Base-by-base conservation (phyloP, 2,329 filamentous ascomycete species). In the Arthroderma sp. region DNA sequence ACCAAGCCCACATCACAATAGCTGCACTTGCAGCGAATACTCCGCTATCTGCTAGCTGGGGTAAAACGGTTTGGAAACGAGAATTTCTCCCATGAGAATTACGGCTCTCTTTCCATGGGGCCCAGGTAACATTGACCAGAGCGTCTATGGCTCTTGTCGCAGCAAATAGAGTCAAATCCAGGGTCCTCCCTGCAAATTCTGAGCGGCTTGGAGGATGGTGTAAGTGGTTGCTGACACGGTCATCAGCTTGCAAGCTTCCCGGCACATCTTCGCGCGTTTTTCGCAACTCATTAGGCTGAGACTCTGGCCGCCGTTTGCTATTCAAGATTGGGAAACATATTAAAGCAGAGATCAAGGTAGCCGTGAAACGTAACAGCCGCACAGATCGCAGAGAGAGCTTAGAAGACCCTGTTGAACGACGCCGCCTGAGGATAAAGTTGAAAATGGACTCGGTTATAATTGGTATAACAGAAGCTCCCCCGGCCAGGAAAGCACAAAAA, bases 1-100 rank as follows among this genome's bases (percentile, higher is more conserved):
- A 81, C 83, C 84, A 94, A 11, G 84, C 75, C 81, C 84, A 89
- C 86, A 93, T 94, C 52, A 93, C 80, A 33, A 85, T 66, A 22
- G 80, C 81, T 34, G 76, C 79, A 15, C 83, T 87, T 31, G 73
- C 61, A 38, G 81, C 77, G 60, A 94, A 93, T 11, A 88, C 65
- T 4, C 74, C 64, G 3, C 83, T 75, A 56, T 89, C 82, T n/a
- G 77, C 67, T 33, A 77, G 59, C 29, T 57, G 55, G 29, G 66
- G 60, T 5, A 62, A 45, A 31, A 63, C 45, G 7, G 61, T 56
- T 49, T 77, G 71, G 8, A 67, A 43, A 53, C 55, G 54, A 38
- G 56, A 57, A 54, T 56, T 57, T 42, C 52, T 49, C 31, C 55
- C 54, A 42, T 53, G 52, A 33, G 53, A 47, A 47, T 51, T 65